Evolutionary conservation across 306 rosid genomes (phyloP).

Genomic region (Cucumis cinereus): DNA sequence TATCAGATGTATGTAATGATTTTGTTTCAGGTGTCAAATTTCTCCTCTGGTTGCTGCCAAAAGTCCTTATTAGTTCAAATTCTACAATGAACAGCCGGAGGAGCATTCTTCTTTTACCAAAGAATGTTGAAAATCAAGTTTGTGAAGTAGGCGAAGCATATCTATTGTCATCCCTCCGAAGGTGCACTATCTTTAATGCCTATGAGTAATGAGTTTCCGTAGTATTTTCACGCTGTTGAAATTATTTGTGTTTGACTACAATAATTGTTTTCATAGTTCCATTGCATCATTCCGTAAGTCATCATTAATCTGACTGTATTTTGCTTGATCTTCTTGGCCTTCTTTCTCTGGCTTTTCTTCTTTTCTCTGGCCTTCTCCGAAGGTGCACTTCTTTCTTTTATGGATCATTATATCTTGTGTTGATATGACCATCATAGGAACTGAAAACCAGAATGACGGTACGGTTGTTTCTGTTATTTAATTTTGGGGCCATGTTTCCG

Average conservation of each 20-base stretch:
- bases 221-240: neutral
- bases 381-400: too few relatives aligned
- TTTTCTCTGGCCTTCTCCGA: too few relatives aligned
- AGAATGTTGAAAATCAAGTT: slow-evolving; percentile 63
- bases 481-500: neutral
- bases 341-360: neutral
- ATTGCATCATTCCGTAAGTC: neutral
- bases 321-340: neutral
- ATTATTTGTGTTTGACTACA: neutral
- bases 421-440: neutral
- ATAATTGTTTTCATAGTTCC: neutral
- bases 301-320: neutral
- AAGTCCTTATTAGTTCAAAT: slow-evolving; percentile 45
- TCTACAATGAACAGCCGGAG: slow-evolving; percentile 65
- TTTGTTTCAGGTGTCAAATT: slow-evolving; percentile 67
- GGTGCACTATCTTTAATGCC: slow-evolving; percentile 30
- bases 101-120: slow-evolving; percentile 40
- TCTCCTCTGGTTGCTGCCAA: slow-evolving; percentile 89
- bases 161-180: slow-evolving; percentile 69
- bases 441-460: neutral
- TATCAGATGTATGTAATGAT: slow-evolving; percentile 68
- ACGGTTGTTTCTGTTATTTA: neutral
- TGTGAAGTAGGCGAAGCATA: slow-evolving; percentile 89
- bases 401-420: neutral
- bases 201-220: neutral